Conservation (phyloP, 139 green algal species). For the Eudorina sp. region DNA sequence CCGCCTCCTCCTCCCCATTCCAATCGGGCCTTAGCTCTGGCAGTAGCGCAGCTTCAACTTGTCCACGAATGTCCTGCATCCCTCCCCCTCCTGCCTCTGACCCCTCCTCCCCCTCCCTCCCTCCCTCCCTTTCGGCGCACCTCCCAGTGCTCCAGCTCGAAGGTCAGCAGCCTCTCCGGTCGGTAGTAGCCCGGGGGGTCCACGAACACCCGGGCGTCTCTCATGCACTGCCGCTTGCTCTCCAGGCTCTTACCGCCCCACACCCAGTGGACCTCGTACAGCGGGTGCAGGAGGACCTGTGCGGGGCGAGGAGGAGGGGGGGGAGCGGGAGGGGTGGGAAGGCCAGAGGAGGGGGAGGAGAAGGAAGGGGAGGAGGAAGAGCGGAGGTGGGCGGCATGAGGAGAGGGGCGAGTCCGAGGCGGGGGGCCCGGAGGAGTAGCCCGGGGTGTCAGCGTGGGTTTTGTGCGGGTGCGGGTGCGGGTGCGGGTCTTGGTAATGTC, state of each 20-base stretch:
- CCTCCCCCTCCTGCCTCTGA: not conserved
- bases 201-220: conserved; percentile 31
- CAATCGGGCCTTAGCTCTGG: no score
- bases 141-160: conserved; percentile 5
- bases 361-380: not conserved
- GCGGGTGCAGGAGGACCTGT: conserved; percentile 44
- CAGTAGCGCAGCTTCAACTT: no score
- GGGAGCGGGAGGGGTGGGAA: not conserved
- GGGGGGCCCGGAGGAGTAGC: no score
- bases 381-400: no score
- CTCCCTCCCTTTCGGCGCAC: not conserved
- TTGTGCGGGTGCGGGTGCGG: no score
- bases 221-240: conserved; percentile 49
- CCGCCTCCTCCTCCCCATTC: no score
- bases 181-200: conserved; percentile 44
- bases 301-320: conserved; percentile 40
- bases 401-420: no score
- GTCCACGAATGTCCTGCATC: not conserved
- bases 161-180: not conserved
- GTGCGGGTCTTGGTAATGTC: no score
- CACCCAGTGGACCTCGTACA: conserved; percentile 62
- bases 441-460: no score
- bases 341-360: not conserved
- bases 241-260: conserved; percentile 50
- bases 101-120: not conserved